Evolutionary conservation across 371 early-diverging fungal species (phyloP).

Genomic region (Lichtheimia ornata): DNA sequence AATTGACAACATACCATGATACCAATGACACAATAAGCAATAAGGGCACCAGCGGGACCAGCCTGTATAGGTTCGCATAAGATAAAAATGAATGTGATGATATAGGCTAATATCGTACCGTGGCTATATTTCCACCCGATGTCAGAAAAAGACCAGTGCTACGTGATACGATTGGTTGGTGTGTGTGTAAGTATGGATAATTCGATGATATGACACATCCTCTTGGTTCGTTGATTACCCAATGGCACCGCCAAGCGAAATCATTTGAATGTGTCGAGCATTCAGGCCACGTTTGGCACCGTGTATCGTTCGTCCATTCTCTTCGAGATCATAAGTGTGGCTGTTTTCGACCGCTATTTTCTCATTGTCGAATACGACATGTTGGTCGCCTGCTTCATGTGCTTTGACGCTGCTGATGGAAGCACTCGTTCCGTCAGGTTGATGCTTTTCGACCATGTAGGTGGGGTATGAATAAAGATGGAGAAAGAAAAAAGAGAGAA

Average conservation of each 20-base stretch:
- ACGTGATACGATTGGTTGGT: neutral
- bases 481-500: constrained; percentile 2
- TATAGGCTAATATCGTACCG: constrained; percentile 16
- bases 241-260: constrained; percentile 67
- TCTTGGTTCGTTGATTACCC: constrained; percentile 27
- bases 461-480: neutral
- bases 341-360: too few species aligned
- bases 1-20: constrained; percentile 48
- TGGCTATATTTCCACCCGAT: constrained; percentile 71
- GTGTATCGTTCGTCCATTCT: neutral
- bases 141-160: constrained; percentile 89
- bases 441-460: too few species aligned
- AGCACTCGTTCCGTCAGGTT: too few species aligned
- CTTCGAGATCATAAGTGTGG: too few species aligned
- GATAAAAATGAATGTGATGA: too few species aligned
- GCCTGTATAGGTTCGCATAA: constrained; percentile 20
- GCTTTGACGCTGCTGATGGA: too few species aligned
- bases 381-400: too few species aligned
- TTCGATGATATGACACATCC: neutral
- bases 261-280: constrained; percentile 82
- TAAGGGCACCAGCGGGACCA: constrained; percentile 55
- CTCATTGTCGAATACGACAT: too few species aligned
- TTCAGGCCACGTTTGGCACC: constrained; percentile 60
- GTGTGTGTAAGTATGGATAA: neutral
- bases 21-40: constrained; percentile 57